These are phyloP conservation scores for Pyrrhoderma lamaoense DNA, from an alignment of 1,284 basidiomycete species.

Conservation along the genomic window DNA sequence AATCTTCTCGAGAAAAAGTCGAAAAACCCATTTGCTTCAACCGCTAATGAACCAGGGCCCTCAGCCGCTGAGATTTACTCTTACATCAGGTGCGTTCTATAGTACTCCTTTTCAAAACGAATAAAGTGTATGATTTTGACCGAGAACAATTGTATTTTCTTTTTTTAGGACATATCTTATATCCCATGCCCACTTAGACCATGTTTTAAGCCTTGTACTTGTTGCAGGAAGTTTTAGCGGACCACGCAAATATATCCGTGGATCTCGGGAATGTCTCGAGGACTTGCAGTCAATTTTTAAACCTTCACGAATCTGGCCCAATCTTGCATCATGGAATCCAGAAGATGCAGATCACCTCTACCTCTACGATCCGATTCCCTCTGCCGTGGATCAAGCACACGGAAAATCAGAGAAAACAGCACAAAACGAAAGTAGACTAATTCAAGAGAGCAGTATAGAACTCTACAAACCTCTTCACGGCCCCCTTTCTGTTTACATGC, in stretches of 20 bases:
- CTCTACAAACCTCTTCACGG: constrained; percentile 45
- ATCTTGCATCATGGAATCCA: constrained; percentile 68
- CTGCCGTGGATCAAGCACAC: constrained; percentile 26
- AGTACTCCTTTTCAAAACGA: too few species aligned
- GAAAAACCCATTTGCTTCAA: constrained; percentile 43
- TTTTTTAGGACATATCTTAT: constrained; percentile 58
- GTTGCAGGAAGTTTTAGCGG: constrained; percentile 67
- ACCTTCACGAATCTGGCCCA: constrained; percentile 75
- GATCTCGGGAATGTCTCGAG: constrained; percentile 51
- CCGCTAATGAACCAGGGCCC: constrained; percentile 19
- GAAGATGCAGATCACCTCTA: constrained; percentile 47
- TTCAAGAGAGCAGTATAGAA: too few species aligned
- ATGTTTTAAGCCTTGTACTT: constrained; percentile 67
- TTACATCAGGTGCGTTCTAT: constrained; percentile 45
- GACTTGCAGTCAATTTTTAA: constrained; percentile 67
- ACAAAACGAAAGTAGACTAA: too few species aligned
- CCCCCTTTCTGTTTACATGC: constrained; percentile 54
- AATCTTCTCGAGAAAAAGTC: constrained; percentile 41
- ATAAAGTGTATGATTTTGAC: too few species aligned
- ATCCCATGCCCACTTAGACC: constrained; percentile 79
- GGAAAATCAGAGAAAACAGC: constrained; percentile 18
- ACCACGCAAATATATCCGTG: constrained; percentile 57
- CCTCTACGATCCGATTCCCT: constrained; percentile 47
- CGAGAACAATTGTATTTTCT: too few species aligned
- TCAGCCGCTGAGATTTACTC: constrained; percentile 50